phyloP scores from a whole-genome alignment of 164 flowering plant genomes.

The Magnolia changhungtana region DNA sequence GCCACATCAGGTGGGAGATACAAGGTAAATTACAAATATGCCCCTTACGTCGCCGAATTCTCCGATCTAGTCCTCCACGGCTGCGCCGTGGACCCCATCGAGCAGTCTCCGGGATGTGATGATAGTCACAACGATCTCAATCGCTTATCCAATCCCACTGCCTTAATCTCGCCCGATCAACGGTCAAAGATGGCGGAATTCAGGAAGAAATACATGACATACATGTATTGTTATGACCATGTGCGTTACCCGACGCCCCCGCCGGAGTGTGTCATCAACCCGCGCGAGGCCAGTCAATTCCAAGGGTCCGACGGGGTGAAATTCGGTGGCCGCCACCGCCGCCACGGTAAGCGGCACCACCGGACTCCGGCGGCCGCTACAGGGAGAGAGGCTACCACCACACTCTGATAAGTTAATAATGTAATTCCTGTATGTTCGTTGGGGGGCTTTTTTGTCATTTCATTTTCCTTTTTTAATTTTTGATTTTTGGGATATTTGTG shows the following conservation, averaged over 20 bases:
- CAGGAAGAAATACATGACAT: constrained; percentile 71
- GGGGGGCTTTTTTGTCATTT: not conserved
- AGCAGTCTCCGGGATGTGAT: constrained; percentile 45
- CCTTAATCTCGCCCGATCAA: constrained; percentile 34
- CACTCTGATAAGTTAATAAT: not conserved
- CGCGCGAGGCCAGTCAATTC: constrained; percentile 53
- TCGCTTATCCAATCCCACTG: not conserved
- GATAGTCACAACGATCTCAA: constrained; percentile 8
- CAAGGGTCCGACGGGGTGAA: constrained; percentile 54
- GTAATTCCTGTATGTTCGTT: not conserved
- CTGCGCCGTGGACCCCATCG: constrained; percentile 69
- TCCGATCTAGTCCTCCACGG: constrained; percentile 70
- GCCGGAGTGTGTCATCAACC: constrained; percentile 56
- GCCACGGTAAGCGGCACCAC: constrained; percentile 44
- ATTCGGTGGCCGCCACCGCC: constrained; percentile 53
- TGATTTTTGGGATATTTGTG: not conserved
- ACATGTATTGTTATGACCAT: constrained; percentile 79
- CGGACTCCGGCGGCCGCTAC: constrained; percentile 19
- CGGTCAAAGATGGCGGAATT: constrained; percentile 51
- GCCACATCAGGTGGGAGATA: constrained; percentile 87
- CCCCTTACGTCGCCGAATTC: constrained; percentile 70
- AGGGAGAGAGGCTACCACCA: not conserved
- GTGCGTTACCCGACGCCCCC: constrained; percentile 56
- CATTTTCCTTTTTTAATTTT: not conserved
- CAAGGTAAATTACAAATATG: constrained; percentile 73